Base-by-base conservation (phyloP, 345 rosid genomes). In the Salix suchowensis region DNA sequence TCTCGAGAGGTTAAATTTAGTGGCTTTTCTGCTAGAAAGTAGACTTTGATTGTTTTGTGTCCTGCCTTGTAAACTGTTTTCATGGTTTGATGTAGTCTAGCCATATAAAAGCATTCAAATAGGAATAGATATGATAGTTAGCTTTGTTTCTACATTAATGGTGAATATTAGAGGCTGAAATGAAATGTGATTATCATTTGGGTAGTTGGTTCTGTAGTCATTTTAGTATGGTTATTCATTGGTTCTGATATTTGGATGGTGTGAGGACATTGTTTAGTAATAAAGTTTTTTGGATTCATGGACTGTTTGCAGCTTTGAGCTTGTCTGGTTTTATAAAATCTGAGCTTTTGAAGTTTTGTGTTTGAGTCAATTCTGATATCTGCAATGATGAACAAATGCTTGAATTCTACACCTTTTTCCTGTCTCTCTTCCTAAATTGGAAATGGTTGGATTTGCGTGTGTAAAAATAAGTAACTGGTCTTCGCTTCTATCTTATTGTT, bases 1-100 rank as follows among this genome's bases (percentile, higher is more conserved):
- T 77, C 68, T 79, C 42, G 91, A 89, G 84, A 89, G 92, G 92
- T 89, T 77, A 86, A 40, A 55, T 40, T 66, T 7, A 50, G 37
- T 28, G 44, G 14, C 30, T 40, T 69, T 40, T 34, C 10, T 13
- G 19, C 32, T 71, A 12, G 4, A 16, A 15, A 46, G 12, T 6
- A 34, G 16, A 48, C 62, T 21, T 30, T 67, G 70, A 32, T 12
- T 7, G 19, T 73, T 69, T 24, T 65, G 7, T 52, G 18, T 23
- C 64, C 18, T 4, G 30, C 36, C 67, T 39, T 61, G 32, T 16
- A 21, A 4, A 39, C 44, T 23, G 36, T 54, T 71, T 18, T 13
- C 40, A 10, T 62, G 18, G 36, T 26, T 34, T 61, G 26, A 21
- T 16, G 16, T 16, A n/a, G 44, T 24, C 71, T 73, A 26, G 76